Conservation (phyloP, 306 rosid genomes). For the Abrus precatorius region DNA sequence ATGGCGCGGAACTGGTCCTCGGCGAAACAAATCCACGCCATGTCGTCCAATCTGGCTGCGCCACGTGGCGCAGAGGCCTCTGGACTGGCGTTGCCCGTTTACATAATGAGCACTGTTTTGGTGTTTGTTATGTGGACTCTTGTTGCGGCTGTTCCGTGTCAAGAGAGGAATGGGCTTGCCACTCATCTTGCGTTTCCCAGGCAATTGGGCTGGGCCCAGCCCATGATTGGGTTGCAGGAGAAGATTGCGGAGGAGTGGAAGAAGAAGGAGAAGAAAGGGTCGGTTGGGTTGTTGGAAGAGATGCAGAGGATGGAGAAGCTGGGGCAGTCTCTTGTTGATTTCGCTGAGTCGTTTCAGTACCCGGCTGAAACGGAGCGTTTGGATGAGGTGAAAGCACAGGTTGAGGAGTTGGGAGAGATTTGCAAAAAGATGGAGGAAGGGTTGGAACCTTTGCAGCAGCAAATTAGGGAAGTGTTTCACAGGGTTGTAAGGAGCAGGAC, state of each 20-base stretch:
- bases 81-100: conserved; percentile 69
- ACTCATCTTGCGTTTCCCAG: conserved; percentile 63
- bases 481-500: conserved; percentile 85
- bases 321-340: conserved; percentile 65
- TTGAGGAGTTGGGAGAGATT: conserved; percentile 72
- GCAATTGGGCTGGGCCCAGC: conserved; percentile 79
- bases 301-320: conserved; percentile 86
- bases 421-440: conserved; percentile 90
- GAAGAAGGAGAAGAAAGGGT: conserved; percentile 91
- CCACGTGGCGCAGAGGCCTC: conserved; percentile 79
- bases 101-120: conserved; percentile 68
- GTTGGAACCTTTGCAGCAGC: conserved; percentile 85
- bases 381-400: conserved; percentile 69
- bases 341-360: conserved; percentile 72
- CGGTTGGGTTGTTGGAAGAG: conserved; percentile 78
- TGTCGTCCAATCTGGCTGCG: conserved; percentile 65
- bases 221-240: conserved; percentile 79
- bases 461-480: conserved; percentile 88
- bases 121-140: conserved; percentile 87
- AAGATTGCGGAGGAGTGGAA: conserved; percentile 94
- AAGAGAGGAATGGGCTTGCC: conserved; percentile 77
- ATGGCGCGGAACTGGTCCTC: conserved; percentile 93
- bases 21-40: conserved; percentile 83
- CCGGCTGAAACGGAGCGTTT: conserved; percentile 66
- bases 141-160: conserved; percentile 88